Conservation (phyloP, 345 rosid genomes). For the Citrus australasica region DNA sequence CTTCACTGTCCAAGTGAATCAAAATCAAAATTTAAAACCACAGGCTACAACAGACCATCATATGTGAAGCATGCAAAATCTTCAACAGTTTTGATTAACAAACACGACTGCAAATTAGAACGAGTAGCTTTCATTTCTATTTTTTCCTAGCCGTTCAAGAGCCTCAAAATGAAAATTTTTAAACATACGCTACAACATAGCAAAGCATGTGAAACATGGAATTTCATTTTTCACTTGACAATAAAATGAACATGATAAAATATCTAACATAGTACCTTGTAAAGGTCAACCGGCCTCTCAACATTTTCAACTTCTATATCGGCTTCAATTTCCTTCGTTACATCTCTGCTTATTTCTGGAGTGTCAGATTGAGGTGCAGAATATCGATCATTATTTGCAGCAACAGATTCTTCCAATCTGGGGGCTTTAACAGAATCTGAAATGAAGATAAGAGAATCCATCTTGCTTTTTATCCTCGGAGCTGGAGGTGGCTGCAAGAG, state of each 20-base stretch:
- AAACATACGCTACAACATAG: not conserved
- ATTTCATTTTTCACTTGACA: not conserved
- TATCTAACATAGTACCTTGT: constrained; percentile 56
- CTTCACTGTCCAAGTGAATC: not conserved
- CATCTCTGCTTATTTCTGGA: constrained; percentile 32
- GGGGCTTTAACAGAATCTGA: constrained; percentile 59
- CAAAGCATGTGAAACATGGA: not conserved
- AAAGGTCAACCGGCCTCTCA: constrained; percentile 95
- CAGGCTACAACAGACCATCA: not conserved
- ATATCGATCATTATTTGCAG: constrained; percentile 27
- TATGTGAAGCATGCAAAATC: not conserved
- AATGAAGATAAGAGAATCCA: constrained; percentile 79
- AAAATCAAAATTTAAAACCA: not conserved
- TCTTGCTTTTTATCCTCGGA: constrained; percentile 72
- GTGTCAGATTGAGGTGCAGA: constrained; percentile 21
- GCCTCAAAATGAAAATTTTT: not conserved
- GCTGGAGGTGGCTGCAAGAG: constrained; percentile 75
- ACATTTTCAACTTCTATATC: constrained; percentile 69
- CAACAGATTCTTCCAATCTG: constrained; percentile 38
- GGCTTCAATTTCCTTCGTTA: constrained; percentile 43
- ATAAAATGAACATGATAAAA: not conserved
- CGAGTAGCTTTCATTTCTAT: not conserved
- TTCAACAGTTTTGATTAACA: too few relatives aligned
- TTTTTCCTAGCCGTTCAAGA: not conserved
- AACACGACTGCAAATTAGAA: not conserved